A percentile compares a stretch with the other conserved stretches of the same genome.
Evolutionary conservation across 345 rosid species (phyloP).

Genomic region (Camelina sativa): DNA sequence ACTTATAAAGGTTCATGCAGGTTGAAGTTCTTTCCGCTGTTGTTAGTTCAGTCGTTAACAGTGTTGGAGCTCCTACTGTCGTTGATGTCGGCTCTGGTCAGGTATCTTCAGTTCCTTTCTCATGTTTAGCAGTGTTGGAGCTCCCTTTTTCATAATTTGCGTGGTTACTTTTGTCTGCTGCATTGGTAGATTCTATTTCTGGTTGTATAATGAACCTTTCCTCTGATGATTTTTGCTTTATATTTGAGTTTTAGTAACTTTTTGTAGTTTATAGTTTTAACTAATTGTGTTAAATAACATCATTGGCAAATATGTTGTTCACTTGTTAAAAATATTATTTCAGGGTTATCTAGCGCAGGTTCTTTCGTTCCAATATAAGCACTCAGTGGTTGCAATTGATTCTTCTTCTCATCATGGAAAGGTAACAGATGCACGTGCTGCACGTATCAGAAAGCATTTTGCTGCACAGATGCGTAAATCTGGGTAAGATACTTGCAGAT

Average conservation of each 20-base stretch:
- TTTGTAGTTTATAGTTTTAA: constrained; percentile 1
- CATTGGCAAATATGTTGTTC: constrained; percentile 19
- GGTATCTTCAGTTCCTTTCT: constrained; percentile 47
- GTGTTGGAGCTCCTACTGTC: constrained; percentile 59
- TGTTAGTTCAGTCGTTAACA: constrained; percentile 62
- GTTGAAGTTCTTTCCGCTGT: constrained; percentile 88
- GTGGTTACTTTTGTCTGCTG: background rate
- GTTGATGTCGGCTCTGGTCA: constrained; percentile 97
- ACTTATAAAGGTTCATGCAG: constrained; percentile 49
- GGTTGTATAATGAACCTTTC: background rate
- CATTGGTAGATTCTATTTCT: constrained; percentile 12
- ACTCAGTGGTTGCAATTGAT: constrained; percentile 85
- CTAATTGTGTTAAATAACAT: background rate
- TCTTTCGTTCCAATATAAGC: constrained; percentile 80
- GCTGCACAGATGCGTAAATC: constrained; percentile 69
- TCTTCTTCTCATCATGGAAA: constrained; percentile 86
- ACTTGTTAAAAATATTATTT: constrained; percentile 31
- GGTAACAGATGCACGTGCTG: constrained; percentile 79
- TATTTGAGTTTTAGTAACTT: background rate
- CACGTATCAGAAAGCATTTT: constrained; percentile 80
- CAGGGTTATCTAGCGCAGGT: constrained; percentile 97
- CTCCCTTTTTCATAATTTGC: background rate
- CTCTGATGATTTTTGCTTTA: constrained; percentile 4
- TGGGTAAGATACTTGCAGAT: constrained; percentile 53
- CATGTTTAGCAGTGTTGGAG: constrained; percentile 4